Conservation (phyloP, 495 filamentous ascomycete genomes). For the Venustampulla echinocandica region DNA sequence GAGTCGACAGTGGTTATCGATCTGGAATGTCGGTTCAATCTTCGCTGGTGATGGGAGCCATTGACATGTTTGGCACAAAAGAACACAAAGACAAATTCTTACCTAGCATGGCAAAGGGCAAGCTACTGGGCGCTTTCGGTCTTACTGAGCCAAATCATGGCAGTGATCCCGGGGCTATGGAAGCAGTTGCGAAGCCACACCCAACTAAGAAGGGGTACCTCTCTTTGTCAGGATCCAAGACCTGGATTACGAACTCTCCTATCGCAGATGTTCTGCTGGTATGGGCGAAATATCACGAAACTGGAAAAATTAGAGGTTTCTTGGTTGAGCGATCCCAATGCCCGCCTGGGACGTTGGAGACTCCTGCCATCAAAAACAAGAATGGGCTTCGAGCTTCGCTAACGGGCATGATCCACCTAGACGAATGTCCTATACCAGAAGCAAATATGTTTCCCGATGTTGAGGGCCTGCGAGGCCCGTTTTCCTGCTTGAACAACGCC, state of each 20-base stretch:
- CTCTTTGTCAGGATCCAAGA: constrained; percentile 78
- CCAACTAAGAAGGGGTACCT: constrained; percentile 81
- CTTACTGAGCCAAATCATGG: constrained; percentile 97
- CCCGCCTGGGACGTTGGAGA: constrained; percentile 81
- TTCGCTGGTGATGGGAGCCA: constrained; percentile 93
- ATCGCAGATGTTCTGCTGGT: constrained; percentile 87
- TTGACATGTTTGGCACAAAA: constrained; percentile 80
- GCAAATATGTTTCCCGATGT: constrained; percentile 93
- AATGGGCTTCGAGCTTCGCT: constrained; percentile 86
- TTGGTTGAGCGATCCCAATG: constrained; percentile 74
- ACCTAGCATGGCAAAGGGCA: constrained; percentile 76
- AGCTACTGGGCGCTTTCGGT: constrained; percentile 84
- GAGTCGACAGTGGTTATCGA: constrained; percentile 91
- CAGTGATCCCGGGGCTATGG: constrained; percentile 94
- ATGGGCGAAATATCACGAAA: constrained; percentile 87
- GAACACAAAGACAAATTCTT: constrained; percentile 89
- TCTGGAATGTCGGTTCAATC: constrained; percentile 96
- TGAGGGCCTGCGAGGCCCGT: constrained; percentile 81
- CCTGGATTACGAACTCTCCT: constrained; percentile 98
- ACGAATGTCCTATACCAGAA: constrained; percentile 76
- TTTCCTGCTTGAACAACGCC: constrained; percentile 88
- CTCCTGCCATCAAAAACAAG: constrained; percentile 90
- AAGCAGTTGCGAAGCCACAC: constrained; percentile 77
- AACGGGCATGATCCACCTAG: constrained; percentile 96
- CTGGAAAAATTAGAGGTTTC: constrained; percentile 94